Evolutionary conservation across 2,329 filamentous ascomycete species (phyloP), one percentile per base, ranked within the genome.

Genomic region (Paecilomyces fulvus): DNA sequence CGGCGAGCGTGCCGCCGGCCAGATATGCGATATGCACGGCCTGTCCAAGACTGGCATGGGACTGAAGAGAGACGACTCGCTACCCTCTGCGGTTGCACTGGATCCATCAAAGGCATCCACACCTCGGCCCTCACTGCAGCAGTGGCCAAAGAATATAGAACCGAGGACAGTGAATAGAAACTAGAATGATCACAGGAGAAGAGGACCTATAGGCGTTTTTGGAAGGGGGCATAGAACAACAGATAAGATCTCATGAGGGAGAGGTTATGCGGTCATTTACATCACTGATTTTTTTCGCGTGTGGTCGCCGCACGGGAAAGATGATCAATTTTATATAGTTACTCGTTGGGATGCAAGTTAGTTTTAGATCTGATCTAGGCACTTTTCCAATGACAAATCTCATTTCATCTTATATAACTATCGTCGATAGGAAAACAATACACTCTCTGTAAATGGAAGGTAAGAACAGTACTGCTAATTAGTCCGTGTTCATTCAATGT

Each of bases 1-100:
- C 69, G 92, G 92, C 1, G 90, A 95, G 75, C 82, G 80, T 20
- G 88, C 91, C 31, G 91, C 81, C 1, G 80, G 77, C 69, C 82
- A 85, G 66, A 63, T 77, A 50, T 73, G 69, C 57, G 58, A 61
- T 31, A 21, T 61, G 1, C 62, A 65, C 57, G 64, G 65, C 1
- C 55, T 73, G 49, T 62, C 62, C 1, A 59, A 53, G 14, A 48
- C 63, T 28, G 69, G 67, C 1, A 49, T 67, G 49, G 60, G 60
- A 0, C 48, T 50, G 37, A 58, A 54, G 54, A 60, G 62, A 51
- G 69, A 71, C 61, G 70, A 71, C 65, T 65, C 65, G 55, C 62
- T 72, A 57, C 70, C 69, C 33, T 68, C 66, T 20, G 65, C 61
- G 12, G 49, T 33, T 52, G 21, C 48, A 43, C 37, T 43, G 37